Base-by-base conservation (phyloP, 2,329 filamentous ascomycete genomes). In the Nothopassalora personata region DNA sequence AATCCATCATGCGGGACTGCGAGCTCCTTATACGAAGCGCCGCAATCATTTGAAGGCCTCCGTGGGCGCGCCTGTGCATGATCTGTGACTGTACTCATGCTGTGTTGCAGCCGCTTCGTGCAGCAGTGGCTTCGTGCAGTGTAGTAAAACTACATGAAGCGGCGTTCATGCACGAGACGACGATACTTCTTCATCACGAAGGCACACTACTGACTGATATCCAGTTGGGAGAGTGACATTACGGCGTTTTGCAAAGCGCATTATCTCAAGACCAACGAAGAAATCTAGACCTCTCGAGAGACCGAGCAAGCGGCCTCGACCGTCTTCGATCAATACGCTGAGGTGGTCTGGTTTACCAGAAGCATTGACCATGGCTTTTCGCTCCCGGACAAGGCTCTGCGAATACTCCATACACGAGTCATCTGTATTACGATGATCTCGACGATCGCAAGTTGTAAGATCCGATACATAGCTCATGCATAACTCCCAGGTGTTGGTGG, bases 221-320 rank as follows among this genome's bases (percentile, higher is more conserved):
- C 23, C 23, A 5, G 8, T 46, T 8, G 15, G 15, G 27, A n/a
- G 19, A 11, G 39, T 15, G 30, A 31, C 8, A 39, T 56, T 5
- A 19, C 30, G 4, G 30, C 43, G 9, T 15, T 51, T 19, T 56
- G 54, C 46, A 39, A 39, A 27, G 15, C 43, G 30, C 54, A 56
- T 46, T 51, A 50, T 19, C 31, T 28, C 18, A 56, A 56, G 47
- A 49, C 46, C 18, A 56, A 50, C 18, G 54, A 56, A 10, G 46
- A 19, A 11, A 56, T 56, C 19, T 31, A 30, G 6, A 13, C 27
- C 7, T 49, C 46, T 19, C 28, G 33, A 11, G 19, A 34, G 18
- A 56, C 36, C n/a, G n/a, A 31, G 5, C 31, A 39, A 15, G 54
- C 54, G 3, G 45, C 31, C 7, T 11, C 23, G 5, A 19, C 7